phyloP scores from a whole-genome alignment of 2,329 filamentous ascomycete genomes.

The Pleurostoma richardsiae region DNA sequence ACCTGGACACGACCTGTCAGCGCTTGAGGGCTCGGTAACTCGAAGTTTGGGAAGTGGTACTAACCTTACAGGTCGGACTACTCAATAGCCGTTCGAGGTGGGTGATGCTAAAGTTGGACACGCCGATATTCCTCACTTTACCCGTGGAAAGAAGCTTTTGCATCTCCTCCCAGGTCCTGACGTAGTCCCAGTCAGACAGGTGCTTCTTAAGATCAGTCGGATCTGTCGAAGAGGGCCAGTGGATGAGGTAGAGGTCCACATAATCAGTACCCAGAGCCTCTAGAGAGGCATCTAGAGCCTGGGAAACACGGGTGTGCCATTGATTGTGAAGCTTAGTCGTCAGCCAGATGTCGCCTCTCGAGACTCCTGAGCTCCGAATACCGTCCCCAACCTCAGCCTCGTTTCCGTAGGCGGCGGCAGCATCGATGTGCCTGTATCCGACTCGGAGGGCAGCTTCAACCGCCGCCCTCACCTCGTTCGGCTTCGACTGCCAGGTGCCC shows the following conservation, averaged over 20 bases:
- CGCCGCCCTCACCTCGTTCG: conserved; percentile 63
- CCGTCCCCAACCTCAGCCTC: conserved; percentile 64
- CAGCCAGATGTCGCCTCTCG: conserved; percentile 62
- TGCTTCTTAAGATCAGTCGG: conserved; percentile 2
- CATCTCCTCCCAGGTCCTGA: conserved; percentile 42
- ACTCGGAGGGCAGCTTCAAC: conserved; percentile 63
- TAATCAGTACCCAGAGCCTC: conserved; percentile 41
- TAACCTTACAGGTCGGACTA: conserved; percentile 21
- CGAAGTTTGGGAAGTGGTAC: conserved; percentile 9
- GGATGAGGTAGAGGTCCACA: conserved; percentile 46
- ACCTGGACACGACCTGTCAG: too few species aligned
- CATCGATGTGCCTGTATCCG: conserved; percentile 75
- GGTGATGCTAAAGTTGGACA: conserved; percentile 26
- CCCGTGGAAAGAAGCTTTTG: conserved; percentile 38
- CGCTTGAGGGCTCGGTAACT: too few species aligned
- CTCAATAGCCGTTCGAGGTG: conserved; percentile 26
- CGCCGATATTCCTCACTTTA: conserved; percentile 41
- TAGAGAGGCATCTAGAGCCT: conserved; percentile 38
- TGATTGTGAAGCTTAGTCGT: conserved; percentile 66
- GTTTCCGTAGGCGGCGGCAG: conserved; percentile 73
- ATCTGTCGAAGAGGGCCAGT: conserved; percentile 37
- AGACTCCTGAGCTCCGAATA: conserved; percentile 58
- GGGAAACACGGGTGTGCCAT: too few species aligned
- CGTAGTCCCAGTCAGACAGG: conserved; percentile 2
- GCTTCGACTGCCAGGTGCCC: conserved; percentile 73